Evolutionary conservation across 441 rosid genomes (phyloP).

Genomic region (Erodium texanum): DNA sequence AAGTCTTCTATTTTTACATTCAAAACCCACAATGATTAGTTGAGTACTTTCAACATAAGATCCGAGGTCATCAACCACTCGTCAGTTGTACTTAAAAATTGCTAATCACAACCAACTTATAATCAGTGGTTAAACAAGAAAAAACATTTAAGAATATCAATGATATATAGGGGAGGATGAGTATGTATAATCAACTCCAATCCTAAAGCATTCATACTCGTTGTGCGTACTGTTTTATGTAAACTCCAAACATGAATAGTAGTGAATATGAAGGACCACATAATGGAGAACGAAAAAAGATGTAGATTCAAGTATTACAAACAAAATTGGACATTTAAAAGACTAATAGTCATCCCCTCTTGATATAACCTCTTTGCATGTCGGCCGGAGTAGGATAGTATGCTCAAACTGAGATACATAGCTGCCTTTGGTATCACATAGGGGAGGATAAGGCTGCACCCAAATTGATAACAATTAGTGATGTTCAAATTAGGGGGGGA

Average conservation of each 20-base stretch:
- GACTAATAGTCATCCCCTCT: constrained; percentile 73
- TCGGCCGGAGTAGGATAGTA: constrained; percentile 81
- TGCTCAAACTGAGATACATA: constrained; percentile 93
- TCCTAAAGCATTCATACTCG: background rate
- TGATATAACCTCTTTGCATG: constrained; percentile 94
- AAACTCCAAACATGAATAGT: background rate
- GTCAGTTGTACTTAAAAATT: too few species aligned
- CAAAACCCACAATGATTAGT: too few species aligned
- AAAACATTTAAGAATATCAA: too few species aligned
- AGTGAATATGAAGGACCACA: background rate
- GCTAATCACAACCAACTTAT: too few species aligned
- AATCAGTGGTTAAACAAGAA: too few species aligned
- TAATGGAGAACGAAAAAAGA: background rate
- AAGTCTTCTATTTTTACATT: too few species aligned
- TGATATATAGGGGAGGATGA: too few species aligned
- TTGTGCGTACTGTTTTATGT: background rate
- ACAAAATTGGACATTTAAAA: constrained; percentile 10
- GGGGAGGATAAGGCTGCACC: constrained; percentile 81
- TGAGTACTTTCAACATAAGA: too few species aligned
- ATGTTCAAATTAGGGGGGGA: background rate
- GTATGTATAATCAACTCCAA: background rate
- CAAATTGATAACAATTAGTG: background rate
- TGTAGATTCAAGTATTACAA: background rate
- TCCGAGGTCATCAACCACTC: too few species aligned
- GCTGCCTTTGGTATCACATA: constrained; percentile 82